A percentile compares a stretch with the other conserved stretches of the same genome.
These are phyloP conservation scores for Mucor lusitanicus DNA, from an alignment of 371 early-diverging fungal species.

Conservation along the genomic window DNA sequence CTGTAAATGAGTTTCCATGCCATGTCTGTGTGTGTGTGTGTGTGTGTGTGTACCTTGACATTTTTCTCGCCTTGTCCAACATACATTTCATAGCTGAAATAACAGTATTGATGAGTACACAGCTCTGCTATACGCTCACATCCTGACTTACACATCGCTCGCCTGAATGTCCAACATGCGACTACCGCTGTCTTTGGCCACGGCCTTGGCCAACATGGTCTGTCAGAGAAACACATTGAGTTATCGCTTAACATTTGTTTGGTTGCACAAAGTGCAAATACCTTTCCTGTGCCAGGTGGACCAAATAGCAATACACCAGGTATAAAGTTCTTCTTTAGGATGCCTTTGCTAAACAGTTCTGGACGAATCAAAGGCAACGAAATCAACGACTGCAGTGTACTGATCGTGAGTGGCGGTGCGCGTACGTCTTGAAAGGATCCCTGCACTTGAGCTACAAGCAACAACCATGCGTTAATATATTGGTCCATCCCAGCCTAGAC, in stretches of 20 bases:
- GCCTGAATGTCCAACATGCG: slow-evolving; percentile 92
- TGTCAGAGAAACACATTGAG: slow-evolving; percentile 30
- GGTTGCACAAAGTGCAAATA: slow-evolving; percentile 2
- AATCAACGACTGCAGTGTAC: slow-evolving; percentile 85
- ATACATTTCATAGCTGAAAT: slow-evolving; percentile 83
- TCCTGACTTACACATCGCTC: slow-evolving; percentile 74
- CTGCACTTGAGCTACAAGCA: slow-evolving; percentile 52
- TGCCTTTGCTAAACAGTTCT: slow-evolving; percentile 75
- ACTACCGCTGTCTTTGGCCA: slow-evolving; percentile 94
- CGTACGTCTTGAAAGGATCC: slow-evolving; percentile 67
- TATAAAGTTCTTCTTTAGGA: slow-evolving; percentile 75
- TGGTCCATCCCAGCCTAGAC: background rate
- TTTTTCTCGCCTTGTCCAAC: slow-evolving; percentile 99
- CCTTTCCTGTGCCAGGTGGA: slow-evolving; percentile 96
- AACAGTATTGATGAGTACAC: background rate
- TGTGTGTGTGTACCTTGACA: slow-evolving; percentile 50
- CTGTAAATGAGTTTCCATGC: background rate
- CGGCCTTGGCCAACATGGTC: slow-evolving; percentile 96
- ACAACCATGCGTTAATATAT: background rate
- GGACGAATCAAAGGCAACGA: slow-evolving; percentile 83
- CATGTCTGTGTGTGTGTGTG: background rate
- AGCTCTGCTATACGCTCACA: background rate
- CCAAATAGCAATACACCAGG: slow-evolving; percentile 93
- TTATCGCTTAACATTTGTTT: background rate
- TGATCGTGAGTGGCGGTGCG: slow-evolving; percentile 66